Conservation (phyloP, 345 rosid species). For the Firmiana major region DNA sequence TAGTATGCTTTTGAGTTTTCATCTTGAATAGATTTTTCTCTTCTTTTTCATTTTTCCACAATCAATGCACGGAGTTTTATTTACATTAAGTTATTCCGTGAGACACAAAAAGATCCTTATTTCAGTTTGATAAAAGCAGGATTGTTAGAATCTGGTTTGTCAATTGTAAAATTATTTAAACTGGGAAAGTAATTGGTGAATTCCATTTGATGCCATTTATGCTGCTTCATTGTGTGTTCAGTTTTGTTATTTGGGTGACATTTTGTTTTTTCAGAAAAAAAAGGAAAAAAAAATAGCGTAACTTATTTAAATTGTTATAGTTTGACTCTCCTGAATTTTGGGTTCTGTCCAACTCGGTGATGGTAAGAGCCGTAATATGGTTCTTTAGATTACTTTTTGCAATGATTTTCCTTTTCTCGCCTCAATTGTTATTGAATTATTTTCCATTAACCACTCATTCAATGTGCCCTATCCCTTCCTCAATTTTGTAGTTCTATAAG, state of each 20-base stretch:
- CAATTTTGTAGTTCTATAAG: background rate
- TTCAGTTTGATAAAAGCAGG: slow-evolving; percentile 3
- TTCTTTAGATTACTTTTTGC: background rate
- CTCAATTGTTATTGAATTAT: background rate
- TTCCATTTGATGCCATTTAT: background rate
- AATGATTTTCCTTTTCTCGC: background rate
- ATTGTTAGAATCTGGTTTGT: background rate
- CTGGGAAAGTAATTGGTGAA: background rate
- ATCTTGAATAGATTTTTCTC: background rate
- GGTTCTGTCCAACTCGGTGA: background rate
- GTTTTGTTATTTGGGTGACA: background rate
- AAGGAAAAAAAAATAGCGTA: background rate
- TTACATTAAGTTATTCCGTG: background rate
- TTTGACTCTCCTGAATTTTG: background rate
- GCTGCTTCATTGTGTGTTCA: background rate
- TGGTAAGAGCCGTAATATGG: background rate
- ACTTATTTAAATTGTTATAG: background rate
- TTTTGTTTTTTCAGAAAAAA: background rate
- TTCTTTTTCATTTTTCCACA: background rate
- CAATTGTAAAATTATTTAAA: background rate
- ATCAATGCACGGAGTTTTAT: slow-evolving; percentile 4
- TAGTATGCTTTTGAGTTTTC: slow-evolving; percentile 40
- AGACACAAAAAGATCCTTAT: background rate
- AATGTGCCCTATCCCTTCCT: background rate
- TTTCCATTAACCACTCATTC: background rate